These are phyloP conservation scores for Phialophora macrospora DNA, from an alignment of 2,329 filamentous ascomycete genomes.

Conservation along the genomic window DNA sequence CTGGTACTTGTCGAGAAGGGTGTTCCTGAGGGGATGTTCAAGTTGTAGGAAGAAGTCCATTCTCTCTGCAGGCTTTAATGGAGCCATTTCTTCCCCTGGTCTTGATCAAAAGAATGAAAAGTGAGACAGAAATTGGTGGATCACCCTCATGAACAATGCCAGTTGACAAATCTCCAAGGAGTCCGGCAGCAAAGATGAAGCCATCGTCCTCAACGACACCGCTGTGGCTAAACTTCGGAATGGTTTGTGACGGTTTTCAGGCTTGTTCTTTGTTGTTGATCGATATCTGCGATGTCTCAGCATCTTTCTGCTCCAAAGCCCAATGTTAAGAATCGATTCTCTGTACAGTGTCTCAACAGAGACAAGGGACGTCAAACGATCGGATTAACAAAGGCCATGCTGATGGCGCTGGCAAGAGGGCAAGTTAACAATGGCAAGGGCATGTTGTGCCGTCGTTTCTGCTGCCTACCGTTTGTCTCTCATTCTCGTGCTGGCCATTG, in stretches of 20 bases:
- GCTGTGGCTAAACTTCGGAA: not conserved
- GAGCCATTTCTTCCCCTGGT: not conserved
- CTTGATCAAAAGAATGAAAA: not conserved
- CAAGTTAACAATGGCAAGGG: not conserved
- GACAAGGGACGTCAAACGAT: not conserved
- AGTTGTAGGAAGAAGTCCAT: constrained; percentile 1
- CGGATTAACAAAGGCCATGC: not conserved
- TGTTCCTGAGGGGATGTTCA: not conserved
- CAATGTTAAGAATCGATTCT: not conserved
- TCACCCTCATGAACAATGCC: not conserved
- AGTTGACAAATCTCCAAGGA: not conserved
- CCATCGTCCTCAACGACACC: not conserved
- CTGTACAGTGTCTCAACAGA: not conserved
- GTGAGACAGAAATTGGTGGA: not conserved
- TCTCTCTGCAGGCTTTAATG: not conserved
- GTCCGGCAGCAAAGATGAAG: not conserved
- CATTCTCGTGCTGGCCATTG: not conserved
- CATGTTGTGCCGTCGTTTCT: not conserved
- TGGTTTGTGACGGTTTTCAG: constrained; percentile 4
- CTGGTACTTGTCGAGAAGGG: not conserved
- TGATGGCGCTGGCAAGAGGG: not conserved
- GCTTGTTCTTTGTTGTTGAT: not conserved
- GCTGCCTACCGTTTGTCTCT: not conserved
- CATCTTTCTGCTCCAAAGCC: not conserved
- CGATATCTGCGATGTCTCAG: not conserved